Base-by-base conservation (phyloP, 306 rosid genomes). In the Glycine latifolia region DNA sequence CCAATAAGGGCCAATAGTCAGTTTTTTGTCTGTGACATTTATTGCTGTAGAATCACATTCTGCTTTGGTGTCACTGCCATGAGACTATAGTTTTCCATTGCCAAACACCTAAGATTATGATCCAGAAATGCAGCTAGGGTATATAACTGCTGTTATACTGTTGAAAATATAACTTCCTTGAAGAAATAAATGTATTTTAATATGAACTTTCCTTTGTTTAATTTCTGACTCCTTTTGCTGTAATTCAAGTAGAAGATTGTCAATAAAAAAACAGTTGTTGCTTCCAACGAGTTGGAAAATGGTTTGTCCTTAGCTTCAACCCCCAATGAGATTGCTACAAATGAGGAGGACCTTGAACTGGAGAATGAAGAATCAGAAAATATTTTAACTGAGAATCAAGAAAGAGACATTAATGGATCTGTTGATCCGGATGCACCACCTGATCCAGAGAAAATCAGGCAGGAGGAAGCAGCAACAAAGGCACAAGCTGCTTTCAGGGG, bases 401-500 rank as follows among this genome's bases (percentile, higher is more conserved):
- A 80, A 85, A 74, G 77, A 26, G 91, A 90, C 61, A 67, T 77
- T 53, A 80, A 54, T 26, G 92, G 78, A 62, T 69, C 94, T 44
- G 56, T 77, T 46, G 76, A 83, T 41, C 89, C 77, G 82, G 86
- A 86, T 84, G 86, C 81, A 62, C 82, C 76, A 2, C 66, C n/a
- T 69, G 94, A 89, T 87, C 89, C 89, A 8, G 95, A 91, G 80
- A 85, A 81, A 81, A 86, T 87, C 47, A 87, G 80, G 89, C 84
- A 17, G 84, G 97, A 88, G 89, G 88, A 89, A 87, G 94, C 95
- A 72, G 94, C 98, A 67, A 86, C 84, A 2, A 84, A 70, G 79
- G 86, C 87, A 41, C 98, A 93, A 83, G 97, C 94, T 82, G 89
- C 97, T 61, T 91, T 94, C 80, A 80, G 91, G 83, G 98, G 98